Evolutionary conservation across 305 asterid genomes (phyloP).

Genomic region (Galium porrigens): DNA sequence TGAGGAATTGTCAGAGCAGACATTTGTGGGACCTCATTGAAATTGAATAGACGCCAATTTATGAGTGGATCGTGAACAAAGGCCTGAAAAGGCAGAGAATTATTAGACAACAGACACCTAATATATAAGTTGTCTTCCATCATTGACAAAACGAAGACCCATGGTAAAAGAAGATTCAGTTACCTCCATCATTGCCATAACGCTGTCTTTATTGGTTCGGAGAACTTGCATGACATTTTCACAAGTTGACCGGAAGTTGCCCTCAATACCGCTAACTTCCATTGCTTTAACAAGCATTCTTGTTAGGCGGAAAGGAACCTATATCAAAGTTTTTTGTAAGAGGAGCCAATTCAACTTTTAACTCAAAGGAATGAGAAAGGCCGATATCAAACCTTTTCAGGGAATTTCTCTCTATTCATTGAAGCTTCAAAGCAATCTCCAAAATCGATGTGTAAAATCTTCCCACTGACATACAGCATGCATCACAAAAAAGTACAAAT

Average conservation of each 20-base stretch:
- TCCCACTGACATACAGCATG: constrained; percentile 52
- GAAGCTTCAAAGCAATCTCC: constrained; percentile 99
- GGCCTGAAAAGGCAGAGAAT: constrained; percentile 40
- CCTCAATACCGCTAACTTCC: constrained; percentile 99
- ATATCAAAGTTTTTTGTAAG: constrained; percentile 18
- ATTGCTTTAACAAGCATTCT: constrained; percentile 99
- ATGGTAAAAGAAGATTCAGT: constrained; percentile 8
- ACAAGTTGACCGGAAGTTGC: constrained; percentile 95
- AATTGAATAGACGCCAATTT: constrained; percentile 97
- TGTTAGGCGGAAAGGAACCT: constrained; percentile 99
- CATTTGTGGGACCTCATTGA: constrained; percentile 88
- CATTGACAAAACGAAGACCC: not conserved
- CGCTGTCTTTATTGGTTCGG: constrained; percentile 80
- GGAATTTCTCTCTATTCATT: constrained; percentile 96
- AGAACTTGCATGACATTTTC: constrained; percentile 97
- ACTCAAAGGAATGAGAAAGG: not conserved
- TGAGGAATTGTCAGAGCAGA: constrained; percentile 50
- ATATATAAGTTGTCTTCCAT: too few species aligned
- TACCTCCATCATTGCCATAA: constrained; percentile 99
- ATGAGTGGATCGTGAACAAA: constrained; percentile 96
- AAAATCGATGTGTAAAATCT: constrained; percentile 92
- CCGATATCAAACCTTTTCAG: constrained; percentile 60
- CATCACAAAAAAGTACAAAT: constrained; percentile 10
- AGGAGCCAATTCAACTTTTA: constrained; percentile 1
- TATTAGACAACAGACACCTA: not conserved